These are phyloP conservation scores for Lepidopterella palustris DNA, from an alignment of 495 filamentous ascomycete genomes.

Conservation along the genomic window DNA sequence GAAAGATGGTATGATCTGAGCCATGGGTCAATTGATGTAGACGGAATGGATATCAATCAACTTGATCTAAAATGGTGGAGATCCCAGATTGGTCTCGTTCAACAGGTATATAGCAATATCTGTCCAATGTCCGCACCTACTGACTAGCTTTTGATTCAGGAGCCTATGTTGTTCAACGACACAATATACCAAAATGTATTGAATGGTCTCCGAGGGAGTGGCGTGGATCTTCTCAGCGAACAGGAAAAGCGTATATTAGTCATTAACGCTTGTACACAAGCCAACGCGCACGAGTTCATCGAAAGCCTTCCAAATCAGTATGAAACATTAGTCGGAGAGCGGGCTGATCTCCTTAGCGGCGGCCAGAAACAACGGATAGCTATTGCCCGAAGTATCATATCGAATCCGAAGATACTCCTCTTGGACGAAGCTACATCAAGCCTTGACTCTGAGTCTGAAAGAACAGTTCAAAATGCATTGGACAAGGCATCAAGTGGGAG, in stretches of 20 bases:
- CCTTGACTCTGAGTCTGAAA: conserved; percentile 52
- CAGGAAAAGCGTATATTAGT: conserved; percentile 50
- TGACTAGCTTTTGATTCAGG: conserved; percentile 50
- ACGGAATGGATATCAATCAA: conserved; percentile 43
- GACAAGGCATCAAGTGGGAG: conserved; percentile 47
- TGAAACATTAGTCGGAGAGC: conserved; percentile 23
- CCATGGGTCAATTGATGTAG: conserved; percentile 35
- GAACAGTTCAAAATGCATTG: conserved; percentile 52
- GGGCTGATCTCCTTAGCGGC: conserved; percentile 11
- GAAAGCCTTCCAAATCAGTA: conserved; percentile 39
- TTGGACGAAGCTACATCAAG: conserved; percentile 38
- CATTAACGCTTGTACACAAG: conserved; percentile 53
- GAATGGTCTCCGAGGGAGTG: conserved; percentile 57
- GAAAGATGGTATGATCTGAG: conserved; percentile 37
- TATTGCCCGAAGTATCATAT: conserved; percentile 29
- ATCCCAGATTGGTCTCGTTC: conserved; percentile 11
- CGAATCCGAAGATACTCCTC: conserved; percentile 25
- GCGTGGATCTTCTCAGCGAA: conserved; percentile 48
- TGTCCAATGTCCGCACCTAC: not conserved
- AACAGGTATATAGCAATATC: conserved; percentile 24
- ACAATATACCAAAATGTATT: conserved; percentile 61
- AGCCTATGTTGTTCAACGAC: conserved; percentile 64
- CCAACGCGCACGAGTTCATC: conserved; percentile 58
- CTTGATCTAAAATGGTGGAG: conserved; percentile 37
- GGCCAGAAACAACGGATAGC: conserved; percentile 32